Conservation (phyloP, 2,329 filamentous ascomycete genomes). For the Pleomassaria siparia region DNA sequence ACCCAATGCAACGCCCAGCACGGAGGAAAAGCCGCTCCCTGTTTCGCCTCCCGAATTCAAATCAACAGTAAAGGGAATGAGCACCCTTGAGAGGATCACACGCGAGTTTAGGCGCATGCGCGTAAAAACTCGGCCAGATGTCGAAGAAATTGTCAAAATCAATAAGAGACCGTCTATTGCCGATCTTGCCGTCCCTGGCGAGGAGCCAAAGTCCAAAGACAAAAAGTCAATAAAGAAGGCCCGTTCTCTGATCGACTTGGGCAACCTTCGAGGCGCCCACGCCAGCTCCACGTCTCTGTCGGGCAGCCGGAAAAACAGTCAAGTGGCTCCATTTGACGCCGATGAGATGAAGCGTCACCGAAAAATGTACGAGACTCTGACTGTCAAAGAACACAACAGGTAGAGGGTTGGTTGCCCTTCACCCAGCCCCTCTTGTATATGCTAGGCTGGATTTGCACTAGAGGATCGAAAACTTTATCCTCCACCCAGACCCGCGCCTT, state of each 20-base stretch:
- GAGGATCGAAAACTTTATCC: no score
- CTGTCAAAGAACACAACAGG: not conserved
- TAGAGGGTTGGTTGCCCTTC: not conserved
- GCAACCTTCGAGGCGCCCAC: constrained; percentile 33
- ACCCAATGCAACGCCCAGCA: constrained; percentile 30
- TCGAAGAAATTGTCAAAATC: constrained; percentile 50
- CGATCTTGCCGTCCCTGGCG: constrained; percentile 16
- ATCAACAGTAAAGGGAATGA: constrained; percentile 38
- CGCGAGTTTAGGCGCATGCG: constrained; percentile 62
- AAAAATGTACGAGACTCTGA: constrained; percentile 36
- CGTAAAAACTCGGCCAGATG: constrained; percentile 52
- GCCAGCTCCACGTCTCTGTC: constrained; percentile 32
- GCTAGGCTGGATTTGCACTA: no score
- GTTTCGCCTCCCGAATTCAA: constrained; percentile 21
- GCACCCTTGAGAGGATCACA: constrained; percentile 61
- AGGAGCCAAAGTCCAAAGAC: constrained; percentile 33
- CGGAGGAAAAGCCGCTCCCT: constrained; percentile 27
- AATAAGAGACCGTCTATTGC: constrained; percentile 21
- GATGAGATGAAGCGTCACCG: constrained; percentile 42
- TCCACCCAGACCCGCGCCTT: no score
- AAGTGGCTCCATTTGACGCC: constrained; percentile 35
- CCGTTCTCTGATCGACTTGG: constrained; percentile 30
- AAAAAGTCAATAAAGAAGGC: constrained; percentile 42
- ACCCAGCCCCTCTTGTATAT: no score
- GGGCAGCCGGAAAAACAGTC: constrained; percentile 36